These are phyloP conservation scores for Porphyrellus sp. DNA, from an alignment of 1,284 basidiomycete genomes.

Conservation along the genomic window DNA sequence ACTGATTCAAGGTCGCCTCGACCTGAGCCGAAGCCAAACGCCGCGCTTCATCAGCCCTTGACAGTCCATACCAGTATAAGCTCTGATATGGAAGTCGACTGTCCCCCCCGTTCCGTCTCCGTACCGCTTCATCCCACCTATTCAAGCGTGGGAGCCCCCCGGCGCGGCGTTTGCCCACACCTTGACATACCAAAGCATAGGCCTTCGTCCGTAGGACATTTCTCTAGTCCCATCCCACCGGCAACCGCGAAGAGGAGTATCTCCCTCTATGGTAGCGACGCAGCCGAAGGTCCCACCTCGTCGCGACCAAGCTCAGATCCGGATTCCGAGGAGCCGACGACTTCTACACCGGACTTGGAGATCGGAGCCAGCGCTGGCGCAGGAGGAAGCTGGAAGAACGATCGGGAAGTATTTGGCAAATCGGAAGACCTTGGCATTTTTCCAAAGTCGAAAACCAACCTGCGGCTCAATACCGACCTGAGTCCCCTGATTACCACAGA, in stretches of 20 bases:
- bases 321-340: conserved; percentile 18
- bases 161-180: not conserved
- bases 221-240: conserved; percentile 18
- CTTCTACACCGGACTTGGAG: conserved; percentile 15
- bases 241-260: not conserved
- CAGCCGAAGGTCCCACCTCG: conserved; percentile 11
- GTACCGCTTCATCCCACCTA: conserved; percentile 17
- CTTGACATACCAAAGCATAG: conserved; percentile 8
- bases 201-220: conserved; percentile 16
- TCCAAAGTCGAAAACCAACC: conserved; percentile 1
- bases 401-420: not conserved
- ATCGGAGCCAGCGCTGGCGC: conserved; percentile 12
- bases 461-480: conserved; percentile 6
- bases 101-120: conserved; percentile 20
- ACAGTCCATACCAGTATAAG: conserved; percentile 5
- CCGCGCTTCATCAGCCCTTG: conserved; percentile 7
- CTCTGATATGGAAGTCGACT: conserved; percentile 33
- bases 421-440: not conserved
- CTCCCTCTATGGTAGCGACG: conserved; percentile 3
- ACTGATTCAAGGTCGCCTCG: conserved; percentile 16
- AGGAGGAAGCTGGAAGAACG: not conserved
- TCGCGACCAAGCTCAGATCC: conserved; percentile 12
- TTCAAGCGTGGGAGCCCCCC: no score
- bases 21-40: conserved; percentile 5
- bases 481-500: not conserved